Evolutionary conservation across 1,139 yeast species (phyloP), one percentile per base, ranked within the genome.

Genomic region (Petasospora rhodanensis): DNA sequence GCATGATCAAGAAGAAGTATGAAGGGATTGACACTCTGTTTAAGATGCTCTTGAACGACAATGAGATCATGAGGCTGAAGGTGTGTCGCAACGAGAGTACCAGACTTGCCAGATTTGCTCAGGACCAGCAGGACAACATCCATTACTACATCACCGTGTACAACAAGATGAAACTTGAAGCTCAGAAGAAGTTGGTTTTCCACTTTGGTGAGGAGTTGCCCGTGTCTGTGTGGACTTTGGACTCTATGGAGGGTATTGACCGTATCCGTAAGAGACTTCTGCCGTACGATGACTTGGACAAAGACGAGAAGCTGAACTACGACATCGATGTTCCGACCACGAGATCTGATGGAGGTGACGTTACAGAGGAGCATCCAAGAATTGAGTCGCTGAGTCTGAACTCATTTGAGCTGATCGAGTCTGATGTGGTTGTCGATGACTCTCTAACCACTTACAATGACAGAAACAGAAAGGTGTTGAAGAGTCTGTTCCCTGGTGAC

Each of bases 401-500:
- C 60, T 70, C 55, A 1, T 68, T 66, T 46, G 79, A 73, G 36
- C 40, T 71, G 9, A 54, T 71, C 10, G 79, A 69, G 26, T 55
- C 62, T 15, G 62, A 58, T 24, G 54, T n/a, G n/a, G n/a, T 58
- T 5, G 44, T 56, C 14, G 67, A 59, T 28, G 43, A 48, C 3
- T 32, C 43, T 6, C 17, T 43, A 16, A 46, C 53, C 9, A 59
- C 60, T 4, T 68, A 67, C 37, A 85, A 79, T 41, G 93, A 83
- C 51, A 76, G 75, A 46, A 83, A 84, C 52, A 61, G 94, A 35
- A 79, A 79, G 49, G 81, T 85, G 1, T 59, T 84, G 18, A 65
- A 89, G 38, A 73, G 82, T 46, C 58, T 85, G 32, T 78, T 63
- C 47, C 68, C 75, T 37, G 83, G 84, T n/a, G 96, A 85, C 52